A percentile compares a stretch with the other conserved stretches of the same genome.
These are phyloP conservation scores for Trichoderma parareesei DNA, from an alignment of 495 filamentous ascomycete genomes.

Conservation along the genomic window DNA sequence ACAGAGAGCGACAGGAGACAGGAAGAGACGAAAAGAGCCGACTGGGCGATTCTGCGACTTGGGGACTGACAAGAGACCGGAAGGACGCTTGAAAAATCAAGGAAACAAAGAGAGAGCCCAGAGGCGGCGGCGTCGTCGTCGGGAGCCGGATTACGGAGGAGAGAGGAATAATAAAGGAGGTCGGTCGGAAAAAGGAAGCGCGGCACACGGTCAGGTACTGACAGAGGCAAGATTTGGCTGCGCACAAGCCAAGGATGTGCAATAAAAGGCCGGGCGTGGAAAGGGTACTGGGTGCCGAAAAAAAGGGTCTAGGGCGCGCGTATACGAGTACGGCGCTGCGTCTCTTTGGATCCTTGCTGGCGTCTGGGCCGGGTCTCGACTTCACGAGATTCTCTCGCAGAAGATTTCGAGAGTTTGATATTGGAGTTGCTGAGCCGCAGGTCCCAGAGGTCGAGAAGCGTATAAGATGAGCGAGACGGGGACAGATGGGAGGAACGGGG, in stretches of 20 bases:
- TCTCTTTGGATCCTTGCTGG: not conserved
- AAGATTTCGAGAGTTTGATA: not conserved
- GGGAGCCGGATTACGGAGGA: not conserved
- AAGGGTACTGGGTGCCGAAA: not conserved
- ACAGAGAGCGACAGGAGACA: slow-evolving; percentile 1
- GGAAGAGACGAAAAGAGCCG: not conserved
- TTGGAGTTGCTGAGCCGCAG: not conserved
- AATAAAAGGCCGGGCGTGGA: not conserved
- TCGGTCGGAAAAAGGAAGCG: slow-evolving; percentile 10
- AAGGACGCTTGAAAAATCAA: not conserved
- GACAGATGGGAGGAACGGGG: not conserved
- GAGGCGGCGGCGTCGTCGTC: slow-evolving; percentile 1
- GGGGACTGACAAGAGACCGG: too few relatives aligned
- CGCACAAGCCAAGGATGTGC: slow-evolving; percentile 10
- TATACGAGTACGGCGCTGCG: slow-evolving; percentile 1
- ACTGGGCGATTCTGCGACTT: not conserved
- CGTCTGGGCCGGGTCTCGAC: not conserved
- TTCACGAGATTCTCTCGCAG: not conserved
- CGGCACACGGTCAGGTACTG: not conserved
- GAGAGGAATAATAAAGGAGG: not conserved
- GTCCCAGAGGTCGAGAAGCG: not conserved
- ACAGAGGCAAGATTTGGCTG: not conserved
- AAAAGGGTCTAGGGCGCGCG: slow-evolving; percentile 9
- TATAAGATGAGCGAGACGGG: not conserved
- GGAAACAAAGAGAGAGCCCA: not conserved